Conservation (phyloP, 768 basidiomycete species). For the Leccinum rimulosum region DNA sequence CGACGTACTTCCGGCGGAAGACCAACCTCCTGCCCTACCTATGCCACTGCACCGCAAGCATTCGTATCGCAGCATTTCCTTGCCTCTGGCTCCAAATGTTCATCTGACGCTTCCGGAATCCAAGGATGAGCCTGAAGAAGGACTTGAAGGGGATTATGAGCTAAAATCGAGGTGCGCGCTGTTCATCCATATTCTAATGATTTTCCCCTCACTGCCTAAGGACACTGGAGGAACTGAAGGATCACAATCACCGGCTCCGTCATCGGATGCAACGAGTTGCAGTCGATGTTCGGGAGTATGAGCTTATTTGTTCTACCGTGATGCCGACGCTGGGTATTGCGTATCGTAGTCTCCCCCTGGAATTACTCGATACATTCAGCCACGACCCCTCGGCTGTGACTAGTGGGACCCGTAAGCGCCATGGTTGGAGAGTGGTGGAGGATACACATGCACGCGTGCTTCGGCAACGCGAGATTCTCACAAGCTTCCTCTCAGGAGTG, state of each 20-base stretch:
- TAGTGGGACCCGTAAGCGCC: slow-evolving; percentile 55
- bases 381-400: slow-evolving; percentile 80
- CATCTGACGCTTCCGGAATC: slow-evolving; percentile 33
- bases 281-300: slow-evolving; percentile 61
- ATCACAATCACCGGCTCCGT: slow-evolving; percentile 66
- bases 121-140: slow-evolving; percentile 41
- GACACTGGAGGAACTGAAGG: slow-evolving; percentile 53
- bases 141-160: slow-evolving; percentile 54
- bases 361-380: slow-evolving; percentile 69
- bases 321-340: slow-evolving; percentile 46
- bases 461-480: slow-evolving; percentile 57
- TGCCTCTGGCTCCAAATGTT: slow-evolving; percentile 27
- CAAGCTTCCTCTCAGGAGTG: slow-evolving; percentile 40
- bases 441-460: slow-evolving; percentile 64
- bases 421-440: slow-evolving; percentile 72
- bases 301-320: slow-evolving; percentile 53
- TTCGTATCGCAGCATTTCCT: slow-evolving; percentile 35
- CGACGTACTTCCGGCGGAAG: neutral
- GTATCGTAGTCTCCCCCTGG: slow-evolving; percentile 53
- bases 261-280: slow-evolving; percentile 68
- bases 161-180: slow-evolving; percentile 26
- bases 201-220: slow-evolving; percentile 34
- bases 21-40: neutral
- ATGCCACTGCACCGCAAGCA: slow-evolving; percentile 1
- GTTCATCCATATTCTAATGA: neutral